These are phyloP conservation scores for Eucalyptus sp. DNA, from an alignment of 345 rosid species.

Conservation along the genomic window DNA sequence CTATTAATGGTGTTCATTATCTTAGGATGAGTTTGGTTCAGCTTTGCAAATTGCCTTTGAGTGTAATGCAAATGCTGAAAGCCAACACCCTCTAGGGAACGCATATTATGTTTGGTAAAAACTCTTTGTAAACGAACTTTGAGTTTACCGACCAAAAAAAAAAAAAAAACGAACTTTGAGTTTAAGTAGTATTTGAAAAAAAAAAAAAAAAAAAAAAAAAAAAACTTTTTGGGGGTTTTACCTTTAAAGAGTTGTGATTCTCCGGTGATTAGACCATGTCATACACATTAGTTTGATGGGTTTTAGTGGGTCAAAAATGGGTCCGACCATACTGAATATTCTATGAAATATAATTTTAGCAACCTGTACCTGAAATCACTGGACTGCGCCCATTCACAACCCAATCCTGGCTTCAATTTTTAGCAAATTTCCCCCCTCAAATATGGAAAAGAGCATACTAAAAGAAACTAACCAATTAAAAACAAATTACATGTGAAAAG, in stretches of 20 bases:
- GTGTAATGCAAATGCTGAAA: too few species aligned
- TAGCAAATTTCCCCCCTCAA: background rate
- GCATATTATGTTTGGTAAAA: too few species aligned
- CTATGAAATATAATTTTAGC: background rate
- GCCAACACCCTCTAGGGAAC: too few species aligned
- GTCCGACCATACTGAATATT: background rate
- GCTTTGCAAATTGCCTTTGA: fast-evolving
- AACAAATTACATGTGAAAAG: background rate
- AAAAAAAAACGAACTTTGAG: too few species aligned
- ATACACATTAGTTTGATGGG: background rate
- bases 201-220: too few species aligned
- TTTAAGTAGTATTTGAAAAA: too few species aligned
- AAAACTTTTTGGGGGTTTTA: too few species aligned
- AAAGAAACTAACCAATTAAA: background rate
- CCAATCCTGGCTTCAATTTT: background rate
- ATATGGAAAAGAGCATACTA: background rate
- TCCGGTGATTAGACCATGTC: background rate
- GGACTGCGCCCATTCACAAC: background rate
- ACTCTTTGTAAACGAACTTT: too few species aligned
- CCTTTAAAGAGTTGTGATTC: background rate
- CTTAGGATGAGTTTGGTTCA: too few species aligned
- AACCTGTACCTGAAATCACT: background rate
- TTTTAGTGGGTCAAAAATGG: background rate
- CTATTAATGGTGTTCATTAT: too few species aligned
- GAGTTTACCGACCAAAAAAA: too few species aligned